Evolutionary conservation across 495 filamentous ascomycete species (phyloP).

Genomic region (Chaetomium tenue): DNA sequence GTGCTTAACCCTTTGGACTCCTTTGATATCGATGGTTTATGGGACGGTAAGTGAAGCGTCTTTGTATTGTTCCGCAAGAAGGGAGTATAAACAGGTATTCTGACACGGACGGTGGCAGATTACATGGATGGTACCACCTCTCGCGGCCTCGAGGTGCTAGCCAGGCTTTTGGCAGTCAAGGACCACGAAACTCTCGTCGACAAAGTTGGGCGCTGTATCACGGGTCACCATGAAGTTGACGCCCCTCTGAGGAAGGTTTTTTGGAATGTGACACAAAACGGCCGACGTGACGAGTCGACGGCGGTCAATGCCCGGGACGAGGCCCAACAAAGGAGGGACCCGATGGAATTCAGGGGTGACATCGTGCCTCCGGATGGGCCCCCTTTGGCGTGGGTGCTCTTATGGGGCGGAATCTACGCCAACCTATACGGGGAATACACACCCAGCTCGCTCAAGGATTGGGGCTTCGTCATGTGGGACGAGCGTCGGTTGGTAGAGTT

Average conservation of each 20-base stretch:
- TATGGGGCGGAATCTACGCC: background rate
- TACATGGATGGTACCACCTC: background rate
- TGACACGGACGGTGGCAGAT: background rate
- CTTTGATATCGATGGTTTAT: background rate
- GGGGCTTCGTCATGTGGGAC: slow-evolving; percentile 7
- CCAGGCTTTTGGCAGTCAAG: background rate
- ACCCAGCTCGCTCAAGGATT: background rate
- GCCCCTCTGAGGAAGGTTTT: background rate
- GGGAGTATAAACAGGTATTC: background rate
- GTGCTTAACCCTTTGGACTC: background rate
- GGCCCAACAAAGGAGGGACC: background rate
- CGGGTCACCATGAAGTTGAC: background rate
- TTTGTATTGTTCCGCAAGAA: too few species aligned
- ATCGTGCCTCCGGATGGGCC: background rate
- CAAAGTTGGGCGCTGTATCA: background rate
- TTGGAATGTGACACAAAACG: background rate
- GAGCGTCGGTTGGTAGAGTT: slow-evolving; percentile 1
- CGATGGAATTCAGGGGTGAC: background rate
- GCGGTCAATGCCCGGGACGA: background rate
- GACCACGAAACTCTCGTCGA: background rate
- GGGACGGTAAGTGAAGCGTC: background rate
- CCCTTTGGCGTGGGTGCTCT: background rate
- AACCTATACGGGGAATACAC: background rate
- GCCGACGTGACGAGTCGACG: background rate
- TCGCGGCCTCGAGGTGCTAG: background rate